Evolutionary conservation across 2,329 filamentous ascomycete genomes (phyloP).

Genomic region (Talaromyces pinophilus): DNA sequence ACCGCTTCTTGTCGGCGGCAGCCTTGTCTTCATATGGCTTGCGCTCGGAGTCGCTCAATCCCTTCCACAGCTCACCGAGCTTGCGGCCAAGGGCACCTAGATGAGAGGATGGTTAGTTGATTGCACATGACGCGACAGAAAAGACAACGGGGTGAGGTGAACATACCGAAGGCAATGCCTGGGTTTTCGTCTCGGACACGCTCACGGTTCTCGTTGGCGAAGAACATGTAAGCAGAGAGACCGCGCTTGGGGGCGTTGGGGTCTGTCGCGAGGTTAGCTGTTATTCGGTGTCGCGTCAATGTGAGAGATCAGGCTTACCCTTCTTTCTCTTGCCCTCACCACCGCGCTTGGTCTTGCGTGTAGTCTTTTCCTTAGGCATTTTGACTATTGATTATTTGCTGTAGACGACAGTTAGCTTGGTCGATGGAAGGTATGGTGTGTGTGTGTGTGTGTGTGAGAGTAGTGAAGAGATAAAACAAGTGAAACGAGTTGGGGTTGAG

Average conservation of each 20-base stretch:
- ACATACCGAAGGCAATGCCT: slow-evolving; percentile 88
- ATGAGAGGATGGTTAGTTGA: slow-evolving; percentile 26
- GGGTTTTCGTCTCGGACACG: slow-evolving; percentile 98
- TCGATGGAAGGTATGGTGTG: not conserved
- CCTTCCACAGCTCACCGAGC: slow-evolving; percentile 99
- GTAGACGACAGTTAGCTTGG: not conserved
- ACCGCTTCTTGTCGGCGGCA: slow-evolving; percentile 96
- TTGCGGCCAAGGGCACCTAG: slow-evolving; percentile 93
- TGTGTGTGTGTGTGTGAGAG: not conserved
- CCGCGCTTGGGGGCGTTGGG: slow-evolving; percentile 98
- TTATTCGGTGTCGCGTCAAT: slow-evolving; percentile 16
- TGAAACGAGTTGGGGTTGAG: not conserved
- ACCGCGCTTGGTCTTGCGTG: slow-evolving; percentile 60
- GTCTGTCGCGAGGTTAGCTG: slow-evolving; percentile 55
- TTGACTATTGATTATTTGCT: slow-evolving; percentile 33
- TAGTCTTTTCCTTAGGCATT: slow-evolving; percentile 70
- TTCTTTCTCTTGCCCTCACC: slow-evolving; percentile 67
- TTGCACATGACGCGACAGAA: no score
- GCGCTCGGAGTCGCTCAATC: slow-evolving; percentile 87
- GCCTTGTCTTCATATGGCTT: slow-evolving; percentile 96
- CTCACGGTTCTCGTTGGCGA: slow-evolving; percentile 98
- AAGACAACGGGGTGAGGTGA: not conserved
- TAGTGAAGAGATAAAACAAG: not conserved
- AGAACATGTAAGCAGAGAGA: slow-evolving; percentile 99
- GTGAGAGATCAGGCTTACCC: slow-evolving; percentile 49